These are phyloP conservation scores for Aspergillus sp. DNA, from an alignment of 2,329 filamentous ascomycete species.

Conservation along the genomic window DNA sequence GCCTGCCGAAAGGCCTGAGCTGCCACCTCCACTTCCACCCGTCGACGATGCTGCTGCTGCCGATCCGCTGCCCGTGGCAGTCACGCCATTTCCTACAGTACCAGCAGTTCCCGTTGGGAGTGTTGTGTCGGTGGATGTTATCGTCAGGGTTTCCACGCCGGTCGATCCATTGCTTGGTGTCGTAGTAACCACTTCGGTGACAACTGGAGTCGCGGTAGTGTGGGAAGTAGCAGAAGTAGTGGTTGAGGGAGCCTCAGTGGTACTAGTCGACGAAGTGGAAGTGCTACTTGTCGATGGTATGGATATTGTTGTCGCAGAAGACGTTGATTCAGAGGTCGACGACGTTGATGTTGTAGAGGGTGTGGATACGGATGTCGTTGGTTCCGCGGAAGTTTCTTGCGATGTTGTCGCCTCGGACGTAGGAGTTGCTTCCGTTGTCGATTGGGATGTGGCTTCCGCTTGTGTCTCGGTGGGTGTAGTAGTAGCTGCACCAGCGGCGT, in stretches of 20 bases:
- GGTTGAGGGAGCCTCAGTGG: conserved; percentile 21
- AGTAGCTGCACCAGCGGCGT: conserved; percentile 7
- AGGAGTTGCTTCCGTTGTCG: conserved; percentile 17
- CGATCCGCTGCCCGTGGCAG: conserved; percentile 31
- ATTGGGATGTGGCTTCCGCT: conserved; percentile 12
- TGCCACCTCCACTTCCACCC: conserved; percentile 25
- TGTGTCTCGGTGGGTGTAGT: conserved; percentile 13
- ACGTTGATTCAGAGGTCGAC: conserved; percentile 18
- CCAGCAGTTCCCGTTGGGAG: conserved; percentile 16
- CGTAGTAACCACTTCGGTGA: conserved; percentile 13
- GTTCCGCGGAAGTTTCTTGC: conserved; percentile 17
- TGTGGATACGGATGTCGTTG: conserved; percentile 24
- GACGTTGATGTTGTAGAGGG: conserved; percentile 15
- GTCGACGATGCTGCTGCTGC: conserved; percentile 30
- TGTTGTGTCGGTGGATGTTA: conserved; percentile 22
- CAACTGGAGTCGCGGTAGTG: conserved; percentile 6
- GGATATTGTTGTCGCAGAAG: conserved; percentile 11
- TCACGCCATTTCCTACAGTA: conserved; percentile 23
- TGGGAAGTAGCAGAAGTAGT: conserved; percentile 17
- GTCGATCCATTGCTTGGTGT: conserved; percentile 15
- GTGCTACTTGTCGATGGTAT: conserved; percentile 24
- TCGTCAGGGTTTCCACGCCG: conserved; percentile 16
- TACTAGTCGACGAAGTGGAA: conserved; percentile 19
- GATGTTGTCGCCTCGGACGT: conserved; percentile 23
- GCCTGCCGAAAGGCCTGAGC: conserved; percentile 46